phyloP scores from a whole-genome alignment of 164 flowering plant genomes.

The Nymphaea colorata region DNA sequence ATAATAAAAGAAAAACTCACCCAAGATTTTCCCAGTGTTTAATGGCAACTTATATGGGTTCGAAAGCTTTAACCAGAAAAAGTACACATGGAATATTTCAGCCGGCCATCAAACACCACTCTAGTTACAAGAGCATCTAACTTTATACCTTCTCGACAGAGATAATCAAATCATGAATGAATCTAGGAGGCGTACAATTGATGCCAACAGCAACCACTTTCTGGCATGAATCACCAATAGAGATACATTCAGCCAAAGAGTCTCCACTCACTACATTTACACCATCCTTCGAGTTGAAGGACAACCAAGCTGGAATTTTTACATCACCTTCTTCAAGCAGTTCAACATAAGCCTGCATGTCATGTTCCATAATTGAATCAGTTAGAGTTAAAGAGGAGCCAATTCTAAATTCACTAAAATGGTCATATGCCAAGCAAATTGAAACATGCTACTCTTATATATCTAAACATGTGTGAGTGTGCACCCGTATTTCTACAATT shows the following conservation, averaged over 20 bases:
- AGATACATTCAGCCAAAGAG: constrained; percentile 53
- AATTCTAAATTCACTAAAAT: too few relatives aligned
- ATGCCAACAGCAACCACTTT: constrained; percentile 77
- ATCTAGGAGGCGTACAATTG: constrained; percentile 89
- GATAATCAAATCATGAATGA: constrained; percentile 45
- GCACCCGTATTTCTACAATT: too few relatives aligned
- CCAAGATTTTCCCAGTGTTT: too few relatives aligned
- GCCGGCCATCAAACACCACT: too few relatives aligned
- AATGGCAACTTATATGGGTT: too few relatives aligned
- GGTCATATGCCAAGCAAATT: too few relatives aligned
- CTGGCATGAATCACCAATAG: constrained; percentile 53
- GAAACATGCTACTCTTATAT: too few relatives aligned
- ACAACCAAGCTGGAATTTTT: constrained; percentile 76
- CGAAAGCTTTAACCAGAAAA: too few relatives aligned
- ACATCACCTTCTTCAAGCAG: constrained; percentile 61
- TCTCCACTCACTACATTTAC: constrained; percentile 74
- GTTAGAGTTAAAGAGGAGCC: background rate
- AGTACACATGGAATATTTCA: too few relatives aligned
- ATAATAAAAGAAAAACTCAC: too few relatives aligned
- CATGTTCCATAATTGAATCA: background rate
- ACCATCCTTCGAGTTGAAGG: constrained; percentile 75
- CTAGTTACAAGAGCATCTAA: background rate
- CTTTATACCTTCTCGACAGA: constrained; percentile 43
- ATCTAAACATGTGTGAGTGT: too few relatives aligned
- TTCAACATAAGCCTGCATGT: constrained; percentile 66